Conservation (phyloP, 2,329 filamentous ascomycete genomes). For the Aspergillus calidoustus region DNA sequence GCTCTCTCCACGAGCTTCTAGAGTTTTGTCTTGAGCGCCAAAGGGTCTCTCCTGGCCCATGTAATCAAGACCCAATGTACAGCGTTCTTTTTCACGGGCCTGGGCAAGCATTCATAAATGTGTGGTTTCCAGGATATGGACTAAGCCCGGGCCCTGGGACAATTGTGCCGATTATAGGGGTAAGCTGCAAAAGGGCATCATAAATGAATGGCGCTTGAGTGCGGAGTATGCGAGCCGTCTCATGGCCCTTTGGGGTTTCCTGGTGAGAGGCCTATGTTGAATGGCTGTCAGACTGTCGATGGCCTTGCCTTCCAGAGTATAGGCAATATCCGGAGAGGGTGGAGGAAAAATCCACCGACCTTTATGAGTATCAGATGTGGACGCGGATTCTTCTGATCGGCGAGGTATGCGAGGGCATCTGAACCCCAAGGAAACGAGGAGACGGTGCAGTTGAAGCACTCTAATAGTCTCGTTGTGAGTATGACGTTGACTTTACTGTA, state of each 20-base stretch:
- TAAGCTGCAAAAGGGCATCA: neutral
- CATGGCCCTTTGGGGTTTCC: neutral
- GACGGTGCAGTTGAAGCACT: neutral
- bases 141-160: neutral
- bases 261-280: neutral
- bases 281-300: too few species aligned
- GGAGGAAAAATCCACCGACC: neutral
- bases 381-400: neutral
- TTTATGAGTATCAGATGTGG: slow-evolving; percentile 3
- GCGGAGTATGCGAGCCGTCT: neutral
- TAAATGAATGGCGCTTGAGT: slow-evolving; percentile 3
- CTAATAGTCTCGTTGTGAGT: neutral
- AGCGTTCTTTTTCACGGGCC: neutral
- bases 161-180: neutral
- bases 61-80: neutral
- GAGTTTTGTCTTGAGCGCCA: neutral
- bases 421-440: neutral
- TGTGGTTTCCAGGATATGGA: neutral
- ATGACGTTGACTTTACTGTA: neutral
- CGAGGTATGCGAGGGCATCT: neutral
- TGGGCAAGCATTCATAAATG: neutral
- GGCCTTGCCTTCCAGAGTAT: too few species aligned
- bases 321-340: neutral
- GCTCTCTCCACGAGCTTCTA: neutral
- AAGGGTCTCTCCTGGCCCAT: neutral